phyloP scores from a whole-genome alignment of 257 asterid genomes.

The Fraxinus americana region DNA sequence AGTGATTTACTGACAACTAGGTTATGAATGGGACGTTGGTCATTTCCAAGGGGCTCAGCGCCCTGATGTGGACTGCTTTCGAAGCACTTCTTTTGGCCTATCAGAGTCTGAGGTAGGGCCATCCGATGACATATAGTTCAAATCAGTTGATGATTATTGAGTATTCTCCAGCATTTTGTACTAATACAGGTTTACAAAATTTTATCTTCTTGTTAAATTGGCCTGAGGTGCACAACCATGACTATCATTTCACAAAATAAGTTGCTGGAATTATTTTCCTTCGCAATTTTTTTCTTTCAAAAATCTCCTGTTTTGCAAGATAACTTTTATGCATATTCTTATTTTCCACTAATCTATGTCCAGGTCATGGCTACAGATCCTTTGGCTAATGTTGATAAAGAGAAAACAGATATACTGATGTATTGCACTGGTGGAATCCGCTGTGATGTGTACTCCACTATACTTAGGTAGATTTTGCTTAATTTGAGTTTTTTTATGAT shows the following conservation, averaged over 20 bases:
- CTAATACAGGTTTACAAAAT: slow-evolving; percentile 12
- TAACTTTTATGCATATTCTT: slow-evolving; percentile 16
- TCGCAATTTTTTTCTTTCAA: neutral
- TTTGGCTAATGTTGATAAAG: slow-evolving; percentile 73
- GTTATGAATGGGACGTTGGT: slow-evolving; percentile 99
- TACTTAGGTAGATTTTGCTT: slow-evolving; percentile 62
- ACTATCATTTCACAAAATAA: neutral
- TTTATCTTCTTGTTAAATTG: slow-evolving; percentile 12
- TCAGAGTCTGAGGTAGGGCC: slow-evolving; percentile 67
- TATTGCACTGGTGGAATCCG: slow-evolving; percentile 99
- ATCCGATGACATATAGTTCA: slow-evolving; percentile 12
- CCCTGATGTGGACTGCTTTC: slow-evolving; percentile 89
- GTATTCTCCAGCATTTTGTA: slow-evolving; percentile 19
- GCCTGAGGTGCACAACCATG: neutral
- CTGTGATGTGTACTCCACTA: slow-evolving; percentile 89
- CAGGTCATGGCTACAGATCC: slow-evolving; percentile 79
- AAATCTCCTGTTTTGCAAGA: neutral
- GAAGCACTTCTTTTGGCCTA: slow-evolving; percentile 83
- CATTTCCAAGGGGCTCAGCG: slow-evolving; percentile 90
- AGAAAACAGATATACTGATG: slow-evolving; percentile 81
- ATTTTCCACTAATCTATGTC: slow-evolving; percentile 18
- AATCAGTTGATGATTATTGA: slow-evolving; percentile 15
- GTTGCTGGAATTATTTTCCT: neutral
- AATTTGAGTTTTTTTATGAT: neutral
- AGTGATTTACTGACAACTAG: slow-evolving; percentile 39